Evolutionary conservation across 805 yeast species (phyloP), one percentile per base, ranked within the genome.

Genomic region (Barnettozyma wickerhamii): DNA sequence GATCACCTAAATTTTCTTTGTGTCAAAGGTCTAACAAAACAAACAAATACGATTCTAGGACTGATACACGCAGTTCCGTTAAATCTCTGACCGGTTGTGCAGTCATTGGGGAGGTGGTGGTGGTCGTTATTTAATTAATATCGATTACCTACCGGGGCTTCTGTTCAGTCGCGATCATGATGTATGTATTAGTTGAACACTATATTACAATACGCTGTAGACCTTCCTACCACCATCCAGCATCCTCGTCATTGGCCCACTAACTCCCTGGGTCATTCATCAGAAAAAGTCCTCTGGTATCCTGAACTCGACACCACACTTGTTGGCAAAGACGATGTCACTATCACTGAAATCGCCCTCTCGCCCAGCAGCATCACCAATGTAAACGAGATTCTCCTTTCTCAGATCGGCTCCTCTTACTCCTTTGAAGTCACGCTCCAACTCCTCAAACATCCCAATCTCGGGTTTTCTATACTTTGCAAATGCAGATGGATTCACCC

Each of bases 351-450:
- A 84, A 60, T 91, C 98, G 0, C 55, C 60, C 2, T 57, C 53
- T 39, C 98, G 68, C 1, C 98, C 99, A 6, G 96, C 98, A 0
- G 98, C 98, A 65, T 91, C 99, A 6, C 99, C 99, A n/a, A 89
- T 90, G 59, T 64, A 93, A 40, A 80, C 68, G 37, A 86, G 75
- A 9, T 60, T 48, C 0, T 56, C 79, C 2, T 79, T 50, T 7
- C 43, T 42, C 0, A 48, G 46, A 3, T 55, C 52, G 4, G 23
- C 29, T 19, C 19, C 21, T 13, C 12, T 13, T 5, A 23, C 10
- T 0, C 36, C 27, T 12, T 23, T 43, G 12, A 77, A 45, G 49
- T 74, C 80, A 13, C 58, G 51, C 6, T 52, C 44, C 26, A 84
- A 65, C 37, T 69, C 72, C 1, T 69, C 59, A 80, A 85, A 84